Conservation (phyloP, 2,329 filamentous ascomycete genomes). For the Shiraia sp. region DNA sequence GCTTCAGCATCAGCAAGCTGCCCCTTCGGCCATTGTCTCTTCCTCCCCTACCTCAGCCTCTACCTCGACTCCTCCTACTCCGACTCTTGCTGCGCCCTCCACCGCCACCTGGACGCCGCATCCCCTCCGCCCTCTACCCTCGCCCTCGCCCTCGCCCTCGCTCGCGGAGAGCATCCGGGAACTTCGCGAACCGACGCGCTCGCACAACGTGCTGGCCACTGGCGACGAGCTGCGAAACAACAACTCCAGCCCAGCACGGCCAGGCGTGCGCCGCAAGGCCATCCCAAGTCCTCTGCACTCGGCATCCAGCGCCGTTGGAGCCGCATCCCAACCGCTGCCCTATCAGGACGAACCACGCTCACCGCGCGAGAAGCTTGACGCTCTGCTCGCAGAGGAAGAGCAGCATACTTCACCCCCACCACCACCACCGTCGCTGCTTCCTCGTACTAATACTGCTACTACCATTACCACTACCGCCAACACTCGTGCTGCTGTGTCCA, state of each 20-base stretch:
- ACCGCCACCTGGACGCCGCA: neutral
- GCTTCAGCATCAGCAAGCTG: constrained; percentile 21
- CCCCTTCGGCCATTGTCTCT: neutral
- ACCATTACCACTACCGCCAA: neutral
- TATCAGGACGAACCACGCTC: constrained; percentile 41
- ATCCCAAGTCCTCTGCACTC: constrained; percentile 33
- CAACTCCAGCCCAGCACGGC: neutral
- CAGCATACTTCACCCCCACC: constrained; percentile 7
- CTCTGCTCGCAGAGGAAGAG: constrained; percentile 41
- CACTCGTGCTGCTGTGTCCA: no score
- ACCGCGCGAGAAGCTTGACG: constrained; percentile 45
- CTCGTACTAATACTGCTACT: no score
- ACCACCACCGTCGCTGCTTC: constrained; percentile 5
- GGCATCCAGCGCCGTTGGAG: constrained; percentile 13
- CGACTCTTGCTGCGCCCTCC: constrained; percentile 5
- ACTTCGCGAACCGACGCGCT: constrained; percentile 36
- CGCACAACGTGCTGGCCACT: constrained; percentile 18
- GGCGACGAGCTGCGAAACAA: constrained; percentile 16
- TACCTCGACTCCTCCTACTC: constrained; percentile 10
- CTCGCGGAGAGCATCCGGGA: constrained; percentile 36
- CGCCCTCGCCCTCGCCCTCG: constrained; percentile 21
- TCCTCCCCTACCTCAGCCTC: constrained; percentile 6
- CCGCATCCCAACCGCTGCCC: constrained; percentile 17
- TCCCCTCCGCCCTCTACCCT: constrained; percentile 5
- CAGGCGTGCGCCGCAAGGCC: constrained; percentile 22